Percentiles rank a stretch among this genome's conserved stretches.
These are phyloP conservation scores for Leccinum subrobustum DNA, from an alignment of 1,284 basidiomycete species.

Conservation along the genomic window DNA sequence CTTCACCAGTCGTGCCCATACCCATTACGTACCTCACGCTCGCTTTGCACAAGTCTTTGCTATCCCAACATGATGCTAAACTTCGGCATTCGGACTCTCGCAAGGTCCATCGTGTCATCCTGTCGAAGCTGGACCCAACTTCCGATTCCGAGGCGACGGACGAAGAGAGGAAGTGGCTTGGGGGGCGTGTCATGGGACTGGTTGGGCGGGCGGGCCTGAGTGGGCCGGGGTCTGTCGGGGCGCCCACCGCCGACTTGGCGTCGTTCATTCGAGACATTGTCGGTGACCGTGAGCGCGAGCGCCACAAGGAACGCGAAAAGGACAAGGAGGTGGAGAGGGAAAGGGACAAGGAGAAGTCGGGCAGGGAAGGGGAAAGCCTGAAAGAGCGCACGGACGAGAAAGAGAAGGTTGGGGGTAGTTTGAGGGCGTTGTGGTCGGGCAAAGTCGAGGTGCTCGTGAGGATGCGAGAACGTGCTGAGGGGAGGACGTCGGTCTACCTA, in stretches of 20 bases:
- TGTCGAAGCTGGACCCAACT: slow-evolving; percentile 47
- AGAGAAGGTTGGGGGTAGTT: slow-evolving; percentile 37
- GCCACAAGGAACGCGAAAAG: slow-evolving; percentile 35
- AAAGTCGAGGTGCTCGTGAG: slow-evolving; percentile 26
- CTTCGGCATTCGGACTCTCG: slow-evolving; percentile 53
- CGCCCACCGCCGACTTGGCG: slow-evolving; percentile 47
- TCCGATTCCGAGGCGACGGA: slow-evolving; percentile 34
- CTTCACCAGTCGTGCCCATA: background rate
- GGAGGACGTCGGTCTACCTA: slow-evolving; percentile 11
- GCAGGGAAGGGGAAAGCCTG: slow-evolving; percentile 33
- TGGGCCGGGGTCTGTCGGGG: slow-evolving; percentile 38
- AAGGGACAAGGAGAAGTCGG: slow-evolving; percentile 35
- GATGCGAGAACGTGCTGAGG: slow-evolving; percentile 34
- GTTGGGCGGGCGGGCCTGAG: slow-evolving; percentile 34
- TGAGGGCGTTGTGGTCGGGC: slow-evolving; percentile 36
- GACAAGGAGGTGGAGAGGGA: slow-evolving; percentile 32
- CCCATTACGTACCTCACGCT: slow-evolving; percentile 41
- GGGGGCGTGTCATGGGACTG: slow-evolving; percentile 37
- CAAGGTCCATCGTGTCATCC: slow-evolving; percentile 59
- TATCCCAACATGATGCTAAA: slow-evolving; percentile 52
- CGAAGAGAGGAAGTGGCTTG: slow-evolving; percentile 29
- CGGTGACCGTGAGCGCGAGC: slow-evolving; percentile 32
- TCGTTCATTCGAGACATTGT: slow-evolving; percentile 34
- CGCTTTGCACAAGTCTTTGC: slow-evolving; percentile 48
- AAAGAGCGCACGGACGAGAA: slow-evolving; percentile 35